Evolutionary conservation across 164 flowering plant species (phyloP), one percentile per base, ranked within the genome.

Genomic region (Hamamelis virginiana): DNA sequence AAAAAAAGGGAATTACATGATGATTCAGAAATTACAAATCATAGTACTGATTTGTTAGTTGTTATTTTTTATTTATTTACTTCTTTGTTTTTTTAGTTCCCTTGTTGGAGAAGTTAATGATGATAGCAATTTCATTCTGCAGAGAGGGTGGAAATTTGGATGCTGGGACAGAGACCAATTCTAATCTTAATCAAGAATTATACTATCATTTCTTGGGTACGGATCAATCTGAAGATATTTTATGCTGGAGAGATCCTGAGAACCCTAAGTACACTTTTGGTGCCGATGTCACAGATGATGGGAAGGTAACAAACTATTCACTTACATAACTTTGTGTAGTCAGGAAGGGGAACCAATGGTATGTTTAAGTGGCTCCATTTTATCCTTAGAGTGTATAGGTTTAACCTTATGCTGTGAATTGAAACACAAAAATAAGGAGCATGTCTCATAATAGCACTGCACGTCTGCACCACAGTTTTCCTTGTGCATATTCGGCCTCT

Each of bases 111-210:
- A 33, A 56, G n/a, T 58, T 70, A 38, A n/a, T 70, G 44, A 47
- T 62, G n/a, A 28, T 63, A 45, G 41, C 58, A 11, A 9, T 64
- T n/a, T 70, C 26, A 11, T 66, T 62, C 12, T 74, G 62, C 69
- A 92, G 98, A 73, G 87, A 87, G 61, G 92, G 87, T 66, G 96
- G 81, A 64, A 62, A 76, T 38, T 13, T 87, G 46, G 97, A 90
- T 79, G 97, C 95, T 74, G 99, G 99, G n/a, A 93, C 97, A 16
- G 98, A 90, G 81, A 96, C 97, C 8, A 77, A 88, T 73, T 62
- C 89, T 18, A 93, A 88, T 72, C 84, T 93, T 56, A 70, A 91
- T 80, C 94, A 93, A n/a, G 85, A 87, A 73, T 19, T 96, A 0
- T 90, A 85, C 78, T 96, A 96, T 76, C 99, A 96, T 77, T 82